Base-by-base conservation (phyloP, 257 asterid genomes). In the Jasminum sambac region DNA sequence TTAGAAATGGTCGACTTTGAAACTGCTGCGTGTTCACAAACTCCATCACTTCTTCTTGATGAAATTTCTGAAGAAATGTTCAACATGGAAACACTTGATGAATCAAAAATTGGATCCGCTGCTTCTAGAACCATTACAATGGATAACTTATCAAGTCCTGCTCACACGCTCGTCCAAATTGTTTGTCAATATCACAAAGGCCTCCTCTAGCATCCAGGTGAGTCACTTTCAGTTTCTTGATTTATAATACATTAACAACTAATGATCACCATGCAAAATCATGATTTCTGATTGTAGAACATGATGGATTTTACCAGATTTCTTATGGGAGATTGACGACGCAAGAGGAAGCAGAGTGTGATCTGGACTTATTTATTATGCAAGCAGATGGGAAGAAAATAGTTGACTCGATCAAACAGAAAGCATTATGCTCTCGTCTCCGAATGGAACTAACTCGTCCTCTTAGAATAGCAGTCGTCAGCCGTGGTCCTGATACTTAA, bases 401-500 rank as follows among this genome's bases (percentile, higher is more conserved):
- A 60, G 7, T 81, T n/a, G 85, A 81, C 79, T 62, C 48, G 6
- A 85, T 77, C n/a, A 73, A 6, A 50, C 80, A 70, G 62, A 74
- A 13, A 58, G 79, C 80, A 44, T 41, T 84, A 59, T 79, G 84
- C 67, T 79, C 83, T 66, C 84, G 80, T 55, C 75, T 81, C 13
- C 75, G 64, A 72, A 84, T 81, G 71, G 88, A 84, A 72, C 81
- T 84, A 85, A 82, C 79, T 69, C 88, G 68, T 74, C 88, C 88
- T 66, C 69, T 81, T 55, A 77, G 88, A 39, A 84, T 81, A 65
- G 77, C 84, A 67, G 71, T 84, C 43, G 44, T 79, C 43, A 84
- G 76, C 82, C 88, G 88, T 62, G 88, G 88, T 66, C 88, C 88
- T 43, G 88, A 84, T 72, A 79, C 86, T 30, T 84, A 84, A 74